phyloP scores from a whole-genome alignment of 768 basidiomycete species.

The Tricholoma flavovirens region DNA sequence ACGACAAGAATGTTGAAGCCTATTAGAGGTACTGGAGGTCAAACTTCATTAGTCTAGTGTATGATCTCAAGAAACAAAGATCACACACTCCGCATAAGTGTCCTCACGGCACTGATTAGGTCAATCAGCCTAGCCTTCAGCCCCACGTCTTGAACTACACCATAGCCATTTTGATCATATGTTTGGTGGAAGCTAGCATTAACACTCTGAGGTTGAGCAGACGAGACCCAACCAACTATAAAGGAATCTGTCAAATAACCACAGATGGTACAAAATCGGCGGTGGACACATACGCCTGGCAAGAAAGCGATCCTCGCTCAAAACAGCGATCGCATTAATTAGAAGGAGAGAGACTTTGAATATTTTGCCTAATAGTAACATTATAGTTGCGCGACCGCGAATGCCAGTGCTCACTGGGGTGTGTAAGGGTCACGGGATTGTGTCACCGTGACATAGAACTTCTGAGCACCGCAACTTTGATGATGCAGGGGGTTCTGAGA shows the following conservation, averaged over 20 bases:
- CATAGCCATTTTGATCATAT: constrained; percentile 63
- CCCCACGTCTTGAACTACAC: constrained; percentile 49
- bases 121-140: constrained; percentile 85
- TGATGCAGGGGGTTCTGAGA: constrained; percentile 19
- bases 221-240: constrained; percentile 82
- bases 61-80: constrained; percentile 1
- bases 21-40: constrained; percentile 79
- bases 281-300: constrained; percentile 64
- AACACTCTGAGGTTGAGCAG: constrained; percentile 52
- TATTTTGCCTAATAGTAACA: constrained; percentile 54
- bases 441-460: background rate
- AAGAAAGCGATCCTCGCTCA: constrained; percentile 95
- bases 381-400: constrained; percentile 2
- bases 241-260: constrained; percentile 14
- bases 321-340: constrained; percentile 90
- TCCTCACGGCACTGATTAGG: constrained; percentile 92
- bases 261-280: background rate
- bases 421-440: background rate
- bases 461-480: background rate
- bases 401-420: too few species aligned
- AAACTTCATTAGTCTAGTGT: constrained; percentile 1
- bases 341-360: constrained; percentile 84
- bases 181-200: constrained; percentile 57
- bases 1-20: constrained; percentile 83
- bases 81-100: constrained; percentile 92